phyloP scores from a whole-genome alignment of 257 asterid genomes.

The Forsythia viridissima region DNA sequence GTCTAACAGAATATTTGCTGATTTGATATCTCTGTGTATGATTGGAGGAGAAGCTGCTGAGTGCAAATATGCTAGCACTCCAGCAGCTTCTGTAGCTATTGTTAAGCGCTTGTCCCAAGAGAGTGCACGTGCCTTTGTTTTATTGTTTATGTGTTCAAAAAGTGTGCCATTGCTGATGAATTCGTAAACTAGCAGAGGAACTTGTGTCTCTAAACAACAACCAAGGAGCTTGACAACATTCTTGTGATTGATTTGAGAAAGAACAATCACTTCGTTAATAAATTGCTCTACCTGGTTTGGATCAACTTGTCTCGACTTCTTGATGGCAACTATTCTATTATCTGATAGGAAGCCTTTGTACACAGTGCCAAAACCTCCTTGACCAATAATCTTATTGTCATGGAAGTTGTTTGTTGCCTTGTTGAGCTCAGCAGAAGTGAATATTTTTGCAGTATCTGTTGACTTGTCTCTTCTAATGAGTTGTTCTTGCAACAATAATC shows the following conservation, averaged over 20 bases:
- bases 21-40: constrained; percentile 28
- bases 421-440: constrained; percentile 14
- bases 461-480: no score
- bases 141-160: constrained; percentile 14
- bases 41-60: constrained; percentile 28
- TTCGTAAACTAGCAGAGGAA: constrained; percentile 22
- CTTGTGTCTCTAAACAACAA: constrained; percentile 26
- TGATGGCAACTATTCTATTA: no score
- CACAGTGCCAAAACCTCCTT: constrained; percentile 7
- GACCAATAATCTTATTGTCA: no score
- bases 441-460: neutral
- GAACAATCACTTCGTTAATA: constrained; percentile 22
- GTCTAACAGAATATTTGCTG: constrained; percentile 12
- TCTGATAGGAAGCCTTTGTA: no score
- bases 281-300: constrained; percentile 21
- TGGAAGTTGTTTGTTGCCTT: constrained; percentile 4
- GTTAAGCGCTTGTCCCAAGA: constrained; percentile 6
- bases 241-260: constrained; percentile 21
- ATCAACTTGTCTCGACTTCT: neutral
- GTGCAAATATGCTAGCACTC: constrained; percentile 23
- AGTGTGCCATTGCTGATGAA: constrained; percentile 15
- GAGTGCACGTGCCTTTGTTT: neutral
- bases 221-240: constrained; percentile 23
- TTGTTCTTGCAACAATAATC: no score
- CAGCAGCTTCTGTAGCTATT: constrained; percentile 18